These are phyloP conservation scores for Candida boleticola DNA, from an alignment of 805 yeast species.

Conservation along the genomic window DNA sequence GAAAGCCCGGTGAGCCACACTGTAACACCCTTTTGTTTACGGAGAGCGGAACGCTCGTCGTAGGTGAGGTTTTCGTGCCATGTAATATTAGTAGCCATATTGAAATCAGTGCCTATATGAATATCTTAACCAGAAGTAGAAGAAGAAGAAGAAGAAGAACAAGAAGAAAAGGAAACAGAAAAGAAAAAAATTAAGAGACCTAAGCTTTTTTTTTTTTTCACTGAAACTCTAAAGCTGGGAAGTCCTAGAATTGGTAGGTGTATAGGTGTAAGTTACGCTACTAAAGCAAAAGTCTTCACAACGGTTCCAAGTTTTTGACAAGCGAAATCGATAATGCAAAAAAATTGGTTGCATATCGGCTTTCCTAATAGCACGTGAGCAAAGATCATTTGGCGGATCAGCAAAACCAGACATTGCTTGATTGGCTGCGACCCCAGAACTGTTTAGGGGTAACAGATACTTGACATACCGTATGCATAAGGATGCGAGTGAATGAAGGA, in stretches of 20 bases:
- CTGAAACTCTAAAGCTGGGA: no score
- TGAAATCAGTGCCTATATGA: constrained; percentile 6
- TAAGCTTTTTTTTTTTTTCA: no score
- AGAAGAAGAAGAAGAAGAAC: no score
- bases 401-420: no score
- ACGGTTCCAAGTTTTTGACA: no score
- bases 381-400: no score
- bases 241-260: no score
- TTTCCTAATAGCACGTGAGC: constrained; percentile 4
- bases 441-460: no score
- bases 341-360: neutral
- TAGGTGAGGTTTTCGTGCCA: constrained; percentile 92
- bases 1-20: constrained; percentile 95
- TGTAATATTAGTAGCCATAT: constrained; percentile 92
- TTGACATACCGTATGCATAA: no score
- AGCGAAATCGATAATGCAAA: no score
- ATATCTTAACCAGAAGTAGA: neutral
- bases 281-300: neutral
- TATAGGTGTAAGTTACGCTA: neutral
- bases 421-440: no score
- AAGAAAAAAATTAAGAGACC: neutral
- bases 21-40: constrained; percentile 84
- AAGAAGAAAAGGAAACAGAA: neutral
- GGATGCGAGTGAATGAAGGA: no score
- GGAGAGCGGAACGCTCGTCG: constrained; percentile 68